These are phyloP conservation scores for Lasiosphaeriaceae sp. DNA, from an alignment of 495 filamentous ascomycete genomes.

Conservation along the genomic window DNA sequence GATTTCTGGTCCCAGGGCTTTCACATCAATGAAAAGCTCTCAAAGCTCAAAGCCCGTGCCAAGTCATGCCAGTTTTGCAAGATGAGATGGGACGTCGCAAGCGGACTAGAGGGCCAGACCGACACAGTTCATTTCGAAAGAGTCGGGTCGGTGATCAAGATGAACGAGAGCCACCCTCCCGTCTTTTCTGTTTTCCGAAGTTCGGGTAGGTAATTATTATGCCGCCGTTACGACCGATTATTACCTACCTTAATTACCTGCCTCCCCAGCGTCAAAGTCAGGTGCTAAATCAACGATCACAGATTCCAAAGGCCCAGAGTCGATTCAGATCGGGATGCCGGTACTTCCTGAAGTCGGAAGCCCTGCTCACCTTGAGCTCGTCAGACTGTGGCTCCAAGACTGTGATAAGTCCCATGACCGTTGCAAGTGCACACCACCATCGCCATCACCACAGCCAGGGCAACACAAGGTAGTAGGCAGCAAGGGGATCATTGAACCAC, in stretches of 20 bases:
- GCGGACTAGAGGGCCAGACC: not conserved
- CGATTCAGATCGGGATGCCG: constrained; percentile 18
- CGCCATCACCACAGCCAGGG: not conserved
- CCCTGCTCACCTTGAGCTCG: constrained; percentile 13
- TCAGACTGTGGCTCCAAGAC: constrained; percentile 18
- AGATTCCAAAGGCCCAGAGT: not conserved
- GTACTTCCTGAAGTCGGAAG: constrained; percentile 11
- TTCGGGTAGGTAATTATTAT: not conserved
- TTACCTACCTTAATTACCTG: too few relatives aligned
- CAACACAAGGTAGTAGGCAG: too few relatives aligned
- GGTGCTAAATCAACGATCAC: not conserved
- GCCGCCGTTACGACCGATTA: too few relatives aligned
- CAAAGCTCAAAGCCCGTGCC: constrained; percentile 3
- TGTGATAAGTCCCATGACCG: constrained; percentile 13
- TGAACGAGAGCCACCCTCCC: constrained; percentile 7
- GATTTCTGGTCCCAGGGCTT: constrained; percentile 6
- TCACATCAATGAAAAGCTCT: not conserved
- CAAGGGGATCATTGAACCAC: not conserved
- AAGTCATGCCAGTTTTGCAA: constrained; percentile 16
- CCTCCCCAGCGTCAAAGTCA: too few relatives aligned
- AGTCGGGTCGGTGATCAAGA: constrained; percentile 8
- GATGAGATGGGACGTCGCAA: constrained; percentile 12
- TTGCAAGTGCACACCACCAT: not conserved
- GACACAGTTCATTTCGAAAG: constrained; percentile 11
- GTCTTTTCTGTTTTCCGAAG: constrained; percentile 7